phyloP scores from a whole-genome alignment of 1,139 yeast species.

The Yamadazyma taylorii region DNA sequence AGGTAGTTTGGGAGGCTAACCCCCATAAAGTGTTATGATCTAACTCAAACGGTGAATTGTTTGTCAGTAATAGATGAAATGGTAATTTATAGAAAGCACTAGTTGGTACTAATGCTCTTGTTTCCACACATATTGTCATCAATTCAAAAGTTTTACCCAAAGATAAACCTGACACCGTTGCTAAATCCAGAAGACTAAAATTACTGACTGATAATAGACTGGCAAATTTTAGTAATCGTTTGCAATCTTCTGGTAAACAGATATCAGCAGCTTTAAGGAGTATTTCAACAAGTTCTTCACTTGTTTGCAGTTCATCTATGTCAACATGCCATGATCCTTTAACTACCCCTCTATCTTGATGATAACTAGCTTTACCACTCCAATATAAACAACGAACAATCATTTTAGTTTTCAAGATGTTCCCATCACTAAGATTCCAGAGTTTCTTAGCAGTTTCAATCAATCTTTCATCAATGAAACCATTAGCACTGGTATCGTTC shows the following conservation, averaged over 20 bases:
- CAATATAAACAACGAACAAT: constrained; percentile 10
- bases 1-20: constrained; percentile 35
- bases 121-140: constrained; percentile 35
- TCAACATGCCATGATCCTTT: constrained; percentile 16
- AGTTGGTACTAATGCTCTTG: constrained; percentile 37
- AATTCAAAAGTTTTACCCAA: constrained; percentile 25
- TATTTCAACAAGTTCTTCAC: too few species aligned
- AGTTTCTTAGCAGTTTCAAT: constrained; percentile 4
- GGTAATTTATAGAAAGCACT: constrained; percentile 52
- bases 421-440: constrained; percentile 16
- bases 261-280: too few species aligned
- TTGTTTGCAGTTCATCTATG: too few species aligned
- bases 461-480: constrained; percentile 9
- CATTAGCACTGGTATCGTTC: too few species aligned
- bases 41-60: constrained; percentile 38
- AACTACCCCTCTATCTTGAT: constrained; percentile 7
- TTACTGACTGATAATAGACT: constrained; percentile 43
- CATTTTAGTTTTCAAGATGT: constrained; percentile 17
- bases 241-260: constrained; percentile 19
- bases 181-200: constrained; percentile 45
- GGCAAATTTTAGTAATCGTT: constrained; percentile 38
- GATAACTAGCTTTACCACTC: constrained; percentile 12
- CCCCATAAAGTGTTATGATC: constrained; percentile 34
- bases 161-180: constrained; percentile 37
- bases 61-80: constrained; percentile 35